A percentile compares a stretch with the other conserved stretches of the same genome.
phyloP scores from a whole-genome alignment of 176 grass and related monocot genomes.

The Ensete ventricosum region DNA sequence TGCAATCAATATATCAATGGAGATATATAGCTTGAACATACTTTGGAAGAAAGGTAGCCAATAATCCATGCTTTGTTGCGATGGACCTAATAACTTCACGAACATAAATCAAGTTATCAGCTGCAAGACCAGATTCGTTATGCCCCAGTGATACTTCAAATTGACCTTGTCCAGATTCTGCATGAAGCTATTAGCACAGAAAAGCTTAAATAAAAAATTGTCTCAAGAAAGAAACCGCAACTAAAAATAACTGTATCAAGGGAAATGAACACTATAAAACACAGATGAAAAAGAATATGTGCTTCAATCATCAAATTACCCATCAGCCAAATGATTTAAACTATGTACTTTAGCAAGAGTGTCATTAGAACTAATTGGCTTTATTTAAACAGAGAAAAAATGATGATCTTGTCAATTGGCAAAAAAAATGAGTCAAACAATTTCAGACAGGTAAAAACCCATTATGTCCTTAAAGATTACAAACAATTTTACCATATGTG shows the following conservation, averaged over 20 bases:
- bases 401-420: too few species aligned
- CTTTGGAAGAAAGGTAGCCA: conserved; percentile 90
- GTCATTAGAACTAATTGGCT: too few species aligned
- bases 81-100: conserved; percentile 85
- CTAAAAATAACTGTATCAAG: neutral
- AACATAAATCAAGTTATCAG: conserved; percentile 86
- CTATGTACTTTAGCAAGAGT: too few species aligned
- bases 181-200: conserved; percentile 57
- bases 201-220: neutral
- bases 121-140: conserved; percentile 66
- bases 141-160: conserved; percentile 90
- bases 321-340: too few species aligned
- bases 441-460: too few species aligned
- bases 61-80: conserved; percentile 64
- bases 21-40: conserved; percentile 35
- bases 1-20: neutral
- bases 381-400: too few species aligned
- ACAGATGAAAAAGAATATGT: too few species aligned
- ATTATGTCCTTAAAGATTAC: too few species aligned
- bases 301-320: too few species aligned
- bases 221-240: neutral
- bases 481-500: too few species aligned
- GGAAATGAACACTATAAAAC: neutral
- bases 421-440: too few species aligned
- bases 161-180: conserved; percentile 83